A percentile compares a stretch with the other conserved stretches of the same genome.
phyloP scores from a whole-genome alignment of 768 basidiomycete species.

The Boletus rubescentipes region DNA sequence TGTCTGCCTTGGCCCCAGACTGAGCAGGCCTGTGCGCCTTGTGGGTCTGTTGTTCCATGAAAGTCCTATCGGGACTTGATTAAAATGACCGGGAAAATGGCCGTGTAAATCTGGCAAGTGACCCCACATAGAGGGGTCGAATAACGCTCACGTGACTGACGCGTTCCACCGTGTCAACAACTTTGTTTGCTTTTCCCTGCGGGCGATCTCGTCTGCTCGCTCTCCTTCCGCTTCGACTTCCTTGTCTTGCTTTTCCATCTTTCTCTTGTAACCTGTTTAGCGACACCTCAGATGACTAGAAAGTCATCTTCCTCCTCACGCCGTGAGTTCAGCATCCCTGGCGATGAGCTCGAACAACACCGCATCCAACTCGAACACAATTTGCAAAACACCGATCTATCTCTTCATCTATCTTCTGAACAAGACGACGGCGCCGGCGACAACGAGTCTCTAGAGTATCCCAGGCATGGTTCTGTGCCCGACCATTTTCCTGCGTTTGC shows the following conservation, averaged over 20 bases:
- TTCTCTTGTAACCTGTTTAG: conserved; percentile 17
- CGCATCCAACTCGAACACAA: conserved; percentile 80
- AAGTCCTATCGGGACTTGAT: not conserved
- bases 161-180: conserved; percentile 19
- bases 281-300: conserved; percentile 26
- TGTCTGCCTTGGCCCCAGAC: conserved; percentile 71
- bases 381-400: conserved; percentile 69
- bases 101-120: conserved; percentile 12
- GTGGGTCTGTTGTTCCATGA: conserved; percentile 75
- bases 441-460: conserved; percentile 62
- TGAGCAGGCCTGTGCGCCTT: conserved; percentile 79
- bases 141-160: conserved; percentile 30
- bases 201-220: not conserved
- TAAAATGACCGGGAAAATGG: not conserved
- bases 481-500: conserved; percentile 54
- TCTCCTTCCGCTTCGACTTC: conserved; percentile 4
- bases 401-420: conserved; percentile 64
- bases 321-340: conserved; percentile 55
- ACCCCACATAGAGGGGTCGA: conserved; percentile 15
- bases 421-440: conserved; percentile 43
- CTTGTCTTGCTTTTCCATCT: conserved; percentile 13
- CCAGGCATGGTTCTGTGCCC: conserved; percentile 65
- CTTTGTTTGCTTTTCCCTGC: conserved; percentile 20
- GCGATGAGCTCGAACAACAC: conserved; percentile 73
- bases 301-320: conserved; percentile 25